phyloP scores from a whole-genome alignment of 495 filamentous ascomycete genomes.

The Penicillium parvum region DNA sequence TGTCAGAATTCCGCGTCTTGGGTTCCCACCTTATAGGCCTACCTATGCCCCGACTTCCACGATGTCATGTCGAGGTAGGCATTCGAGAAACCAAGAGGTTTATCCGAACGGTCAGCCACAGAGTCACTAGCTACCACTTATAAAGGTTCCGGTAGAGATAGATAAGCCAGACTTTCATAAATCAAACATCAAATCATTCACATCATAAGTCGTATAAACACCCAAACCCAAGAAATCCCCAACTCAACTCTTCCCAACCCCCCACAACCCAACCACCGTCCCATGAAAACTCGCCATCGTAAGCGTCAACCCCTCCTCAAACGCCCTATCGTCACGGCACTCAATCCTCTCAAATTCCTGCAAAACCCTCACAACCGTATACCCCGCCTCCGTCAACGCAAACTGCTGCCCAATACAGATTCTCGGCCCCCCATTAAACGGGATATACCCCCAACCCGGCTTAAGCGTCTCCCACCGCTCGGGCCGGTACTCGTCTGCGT shows the following conservation, averaged over 20 bases:
- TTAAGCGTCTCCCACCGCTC: conserved; percentile 52
- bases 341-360: conserved; percentile 51
- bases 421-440: conserved; percentile 57
- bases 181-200: not conserved
- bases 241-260: not conserved
- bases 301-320: conserved; percentile 7
- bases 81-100: too few species aligned
- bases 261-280: conserved; percentile 7
- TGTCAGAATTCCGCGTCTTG: too few species aligned
- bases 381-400: conserved; percentile 54
- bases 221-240: not conserved
- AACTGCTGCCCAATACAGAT: conserved; percentile 49
- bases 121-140: too few species aligned
- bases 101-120: too few species aligned
- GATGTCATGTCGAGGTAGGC: too few species aligned
- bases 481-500: conserved; percentile 50
- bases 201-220: too few species aligned
- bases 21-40: too few species aligned
- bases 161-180: not conserved
- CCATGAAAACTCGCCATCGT: conserved; percentile 23
- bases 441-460: conserved; percentile 51
- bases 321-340: conserved; percentile 33
- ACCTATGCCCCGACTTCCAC: too few species aligned
- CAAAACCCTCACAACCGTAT: conserved; percentile 48
- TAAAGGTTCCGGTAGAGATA: not conserved